Evolutionary conservation across 1,284 basidiomycete genomes (phyloP).

Genomic region (Baeospora myosura): DNA sequence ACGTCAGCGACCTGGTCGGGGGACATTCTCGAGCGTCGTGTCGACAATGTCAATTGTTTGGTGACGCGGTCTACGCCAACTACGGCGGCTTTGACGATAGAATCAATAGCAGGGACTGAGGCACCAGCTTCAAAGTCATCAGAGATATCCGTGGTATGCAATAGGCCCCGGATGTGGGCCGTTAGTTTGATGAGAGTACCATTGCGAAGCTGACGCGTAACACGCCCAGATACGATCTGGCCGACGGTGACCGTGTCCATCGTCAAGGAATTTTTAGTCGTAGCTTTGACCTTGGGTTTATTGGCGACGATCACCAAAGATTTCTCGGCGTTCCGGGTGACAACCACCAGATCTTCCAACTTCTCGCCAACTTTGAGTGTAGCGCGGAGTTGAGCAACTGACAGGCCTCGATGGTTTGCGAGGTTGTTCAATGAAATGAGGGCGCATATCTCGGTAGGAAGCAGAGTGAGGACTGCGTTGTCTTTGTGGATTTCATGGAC

Average conservation of each 20-base stretch:
- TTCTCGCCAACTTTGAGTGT: conserved; percentile 67
- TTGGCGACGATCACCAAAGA: conserved; percentile 83
- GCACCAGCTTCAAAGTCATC: conserved; percentile 69
- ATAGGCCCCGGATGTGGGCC: conserved; percentile 59
- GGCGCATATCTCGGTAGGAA: conserved; percentile 69
- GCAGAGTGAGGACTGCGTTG: conserved; percentile 69
- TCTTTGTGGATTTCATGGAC: conserved; percentile 80
- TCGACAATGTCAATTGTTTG: conserved; percentile 72
- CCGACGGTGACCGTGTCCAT: conserved; percentile 66
- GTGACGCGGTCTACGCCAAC: conserved; percentile 60
- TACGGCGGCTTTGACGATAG: conserved; percentile 65
- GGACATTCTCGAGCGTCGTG: conserved; percentile 64
- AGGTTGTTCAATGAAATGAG: conserved; percentile 83
- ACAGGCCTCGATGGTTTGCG: conserved; percentile 70
- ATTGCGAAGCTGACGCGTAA: conserved; percentile 59
- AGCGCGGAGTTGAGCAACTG: conserved; percentile 64
- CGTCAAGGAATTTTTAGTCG: conserved; percentile 49
- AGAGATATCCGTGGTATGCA: conserved; percentile 75
- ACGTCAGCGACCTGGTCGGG: conserved; percentile 41
- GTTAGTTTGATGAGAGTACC: conserved; percentile 76
- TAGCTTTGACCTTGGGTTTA: conserved; percentile 46
- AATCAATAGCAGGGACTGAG: conserved; percentile 58
- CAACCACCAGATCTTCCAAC: conserved; percentile 76
- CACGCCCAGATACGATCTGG: conserved; percentile 71
- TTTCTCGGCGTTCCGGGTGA: conserved; percentile 85